Percentiles rank a stretch among this genome's conserved stretches.
phyloP scores from a whole-genome alignment of 1,284 basidiomycete species.

The Naganishia cerealis region DNA sequence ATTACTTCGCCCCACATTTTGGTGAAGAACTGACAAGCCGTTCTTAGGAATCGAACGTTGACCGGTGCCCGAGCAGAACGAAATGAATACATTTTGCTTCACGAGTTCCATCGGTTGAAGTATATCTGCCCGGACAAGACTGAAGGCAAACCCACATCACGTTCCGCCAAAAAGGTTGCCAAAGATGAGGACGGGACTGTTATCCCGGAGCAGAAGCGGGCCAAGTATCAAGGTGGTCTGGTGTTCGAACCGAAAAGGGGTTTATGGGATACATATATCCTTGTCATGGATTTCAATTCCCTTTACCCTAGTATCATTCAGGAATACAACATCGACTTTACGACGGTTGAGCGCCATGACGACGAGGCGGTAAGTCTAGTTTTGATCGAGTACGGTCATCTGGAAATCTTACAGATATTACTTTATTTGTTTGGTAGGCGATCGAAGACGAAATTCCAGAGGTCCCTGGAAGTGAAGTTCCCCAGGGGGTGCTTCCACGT shows the following conservation, averaged over 20 bases:
- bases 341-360: constrained; percentile 77
- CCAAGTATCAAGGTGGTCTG: constrained; percentile 98
- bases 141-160: constrained; percentile 69
- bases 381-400: constrained; percentile 5
- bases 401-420: constrained; percentile 27
- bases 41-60: constrained; percentile 83
- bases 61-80: constrained; percentile 95
- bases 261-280: constrained; percentile 92
- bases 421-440: constrained; percentile 34
- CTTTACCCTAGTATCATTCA: constrained; percentile 99
- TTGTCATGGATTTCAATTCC: constrained; percentile 99
- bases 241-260: constrained; percentile 97
- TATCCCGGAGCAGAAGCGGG: constrained; percentile 69
- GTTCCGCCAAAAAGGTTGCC: constrained; percentile 56
- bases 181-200: constrained; percentile 63
- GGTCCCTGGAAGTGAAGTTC: constrained; percentile 69
- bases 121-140: constrained; percentile 95
- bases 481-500: constrained; percentile 86
- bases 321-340: constrained; percentile 99
- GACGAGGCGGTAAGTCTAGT: constrained; percentile 61
- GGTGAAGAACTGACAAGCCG: background rate
- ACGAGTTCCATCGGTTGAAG: constrained; percentile 95
- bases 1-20: constrained; percentile 1
- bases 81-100: constrained; percentile 97
- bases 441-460: constrained; percentile 86